phyloP scores from a whole-genome alignment of 129 eudicot genomes.

The Ambrosia trifida region DNA sequence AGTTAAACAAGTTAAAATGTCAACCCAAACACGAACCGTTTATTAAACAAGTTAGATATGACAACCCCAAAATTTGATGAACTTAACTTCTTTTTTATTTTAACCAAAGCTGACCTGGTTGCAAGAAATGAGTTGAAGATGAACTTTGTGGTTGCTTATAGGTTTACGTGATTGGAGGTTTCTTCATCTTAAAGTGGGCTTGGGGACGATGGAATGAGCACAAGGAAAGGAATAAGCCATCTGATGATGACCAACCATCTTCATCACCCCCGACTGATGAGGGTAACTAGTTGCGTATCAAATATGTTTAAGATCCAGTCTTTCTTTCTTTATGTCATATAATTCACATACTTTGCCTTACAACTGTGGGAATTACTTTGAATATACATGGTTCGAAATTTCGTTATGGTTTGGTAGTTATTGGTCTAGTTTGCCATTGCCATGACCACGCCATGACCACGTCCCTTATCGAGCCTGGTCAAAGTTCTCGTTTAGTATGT shows the following conservation, averaged over 20 bases:
- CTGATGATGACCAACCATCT: conserved; percentile 52
- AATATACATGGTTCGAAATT: conserved; percentile 27
- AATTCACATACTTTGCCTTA: conserved; percentile 29
- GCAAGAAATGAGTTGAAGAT: background rate
- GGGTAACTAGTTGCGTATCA: conserved; percentile 39
- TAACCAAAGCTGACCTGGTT: too few relatives aligned
- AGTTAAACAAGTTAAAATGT: too few relatives aligned
- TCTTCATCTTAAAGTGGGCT: conserved; percentile 78
- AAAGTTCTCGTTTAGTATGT: too few relatives aligned
- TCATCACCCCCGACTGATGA: conserved; percentile 29
- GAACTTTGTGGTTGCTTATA: conserved; percentile 21
- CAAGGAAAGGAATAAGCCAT: conserved; percentile 51
- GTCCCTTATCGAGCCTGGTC: too few relatives aligned
- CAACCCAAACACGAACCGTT: too few relatives aligned
- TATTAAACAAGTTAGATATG: too few relatives aligned
- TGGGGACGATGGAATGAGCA: conserved; percentile 83
- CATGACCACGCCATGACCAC: too few relatives aligned
- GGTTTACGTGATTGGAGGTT: conserved; percentile 93
- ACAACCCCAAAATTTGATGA: too few relatives aligned
- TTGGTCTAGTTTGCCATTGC: conserved; percentile 2
- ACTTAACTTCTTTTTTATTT: background rate
- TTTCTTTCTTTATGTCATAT: conserved; percentile 24
- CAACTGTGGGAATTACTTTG: conserved; percentile 30
- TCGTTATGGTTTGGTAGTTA: conserved; percentile 8
- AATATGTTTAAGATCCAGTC: conserved; percentile 17